Conservation (phyloP, 78 protist genomes). For the slime mould (Dictyostelium discoideum) region dicty_2.7 NC_007091.3:1261501-1262000, state of each 20-base stretch:
- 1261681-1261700: slow-evolving; percentile 25
- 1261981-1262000: neutral
- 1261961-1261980: slow-evolving; percentile 60
- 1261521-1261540: slow-evolving; percentile 51
- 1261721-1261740: slow-evolving; percentile 48
- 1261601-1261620: slow-evolving; percentile 13
- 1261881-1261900: slow-evolving; percentile 45
- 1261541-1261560: slow-evolving; percentile 53
- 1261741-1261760: neutral
- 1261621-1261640: slow-evolving; percentile 12
- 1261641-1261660: slow-evolving; percentile 13
- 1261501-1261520: slow-evolving; percentile 6
- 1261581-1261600: slow-evolving; percentile 38
- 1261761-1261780: neutral
- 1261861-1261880: slow-evolving; percentile 16
- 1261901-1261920: slow-evolving; percentile 14
- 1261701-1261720: slow-evolving; percentile 26
- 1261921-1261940: slow-evolving; percentile 13
- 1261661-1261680: slow-evolving; percentile 13
- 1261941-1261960: slow-evolving; percentile 49
- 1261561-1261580: slow-evolving; percentile 53
- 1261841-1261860: slow-evolving; percentile 13
- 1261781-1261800: neutral
- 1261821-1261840: slow-evolving; percentile 48
- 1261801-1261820: neutral